Percentiles rank a stretch among this genome's conserved stretches.
These are phyloP conservation scores for Rubia occidens DNA, from an alignment of 305 asterid genomes.

Conservation along the genomic window DNA sequence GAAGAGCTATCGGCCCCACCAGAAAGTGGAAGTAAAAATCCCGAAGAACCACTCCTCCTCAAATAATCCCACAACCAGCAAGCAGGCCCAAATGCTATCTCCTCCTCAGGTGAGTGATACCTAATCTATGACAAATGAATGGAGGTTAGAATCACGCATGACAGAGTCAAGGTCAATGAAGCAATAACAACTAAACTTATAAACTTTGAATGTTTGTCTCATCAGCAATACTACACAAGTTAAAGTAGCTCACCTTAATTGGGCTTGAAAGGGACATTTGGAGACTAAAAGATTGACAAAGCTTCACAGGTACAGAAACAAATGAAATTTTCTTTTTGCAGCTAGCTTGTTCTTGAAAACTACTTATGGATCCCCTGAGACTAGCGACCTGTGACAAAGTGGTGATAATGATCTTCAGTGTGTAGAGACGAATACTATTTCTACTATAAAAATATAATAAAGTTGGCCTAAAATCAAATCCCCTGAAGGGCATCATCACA, in stretches of 20 bases:
- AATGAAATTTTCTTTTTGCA: constrained; percentile 60
- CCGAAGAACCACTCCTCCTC: constrained; percentile 92
- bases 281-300: constrained; percentile 70
- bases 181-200: background rate
- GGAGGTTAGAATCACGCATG: background rate
- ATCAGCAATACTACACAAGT: background rate
- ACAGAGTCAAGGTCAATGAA: background rate
- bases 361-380: constrained; percentile 88
- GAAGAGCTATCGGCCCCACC: constrained; percentile 97
- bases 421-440: background rate
- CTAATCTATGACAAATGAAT: constrained; percentile 44
- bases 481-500: background rate
- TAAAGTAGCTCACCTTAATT: constrained; percentile 49
- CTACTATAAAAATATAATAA: background rate
- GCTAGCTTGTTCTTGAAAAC: constrained; percentile 98
- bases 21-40: constrained; percentile 89
- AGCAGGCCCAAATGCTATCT: constrained; percentile 88
- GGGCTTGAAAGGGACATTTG: constrained; percentile 78
- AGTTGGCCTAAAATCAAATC: background rate
- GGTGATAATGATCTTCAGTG: constrained; percentile 13
- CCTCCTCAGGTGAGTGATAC: constrained; percentile 89
- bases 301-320: constrained; percentile 60
- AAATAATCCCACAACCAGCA: constrained; percentile 96
- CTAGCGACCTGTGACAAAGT: constrained; percentile 67
- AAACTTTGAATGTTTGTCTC: background rate